Conservation (phyloP, 1,139 yeast species). For the Pichia sp. region DNA sequence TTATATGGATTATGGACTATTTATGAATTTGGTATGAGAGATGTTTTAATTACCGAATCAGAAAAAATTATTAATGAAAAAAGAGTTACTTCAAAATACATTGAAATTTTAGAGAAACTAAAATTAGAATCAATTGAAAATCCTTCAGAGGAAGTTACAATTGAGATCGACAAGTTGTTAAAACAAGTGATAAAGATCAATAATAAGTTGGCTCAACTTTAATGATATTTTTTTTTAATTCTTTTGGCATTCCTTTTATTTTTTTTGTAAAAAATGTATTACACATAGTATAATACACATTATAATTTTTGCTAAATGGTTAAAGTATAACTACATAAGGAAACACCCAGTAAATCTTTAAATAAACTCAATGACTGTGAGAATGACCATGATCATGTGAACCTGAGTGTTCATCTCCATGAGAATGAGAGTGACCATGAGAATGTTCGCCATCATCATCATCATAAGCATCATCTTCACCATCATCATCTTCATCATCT, state of each 20-base stretch:
- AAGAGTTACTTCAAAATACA: slow-evolving; percentile 15
- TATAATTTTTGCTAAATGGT: no score
- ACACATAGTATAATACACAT: neutral
- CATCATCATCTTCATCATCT: slow-evolving; percentile 17
- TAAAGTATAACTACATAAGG: no score
- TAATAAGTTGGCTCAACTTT: slow-evolving; percentile 5
- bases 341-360: neutral
- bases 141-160: neutral
- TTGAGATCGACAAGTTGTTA: slow-evolving; percentile 3
- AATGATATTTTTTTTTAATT: neutral
- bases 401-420: neutral
- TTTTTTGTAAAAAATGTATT: neutral
- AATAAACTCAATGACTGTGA: neutral
- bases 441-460: neutral
- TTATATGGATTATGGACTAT: slow-evolving; percentile 52
- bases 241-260: neutral
- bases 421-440: neutral
- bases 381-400: neutral
- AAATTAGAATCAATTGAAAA: neutral
- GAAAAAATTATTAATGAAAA: slow-evolving; percentile 22
- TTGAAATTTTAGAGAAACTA: slow-evolving; percentile 5
- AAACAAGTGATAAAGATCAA: slow-evolving; percentile 4
- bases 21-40: slow-evolving; percentile 56
- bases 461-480: slow-evolving; percentile 7
- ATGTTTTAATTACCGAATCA: slow-evolving; percentile 43